Percentiles rank a stretch among this genome's conserved stretches.
Conservation (phyloP, 352 stramenopile genomes). For the Phytophthora brassicae region DNA sequence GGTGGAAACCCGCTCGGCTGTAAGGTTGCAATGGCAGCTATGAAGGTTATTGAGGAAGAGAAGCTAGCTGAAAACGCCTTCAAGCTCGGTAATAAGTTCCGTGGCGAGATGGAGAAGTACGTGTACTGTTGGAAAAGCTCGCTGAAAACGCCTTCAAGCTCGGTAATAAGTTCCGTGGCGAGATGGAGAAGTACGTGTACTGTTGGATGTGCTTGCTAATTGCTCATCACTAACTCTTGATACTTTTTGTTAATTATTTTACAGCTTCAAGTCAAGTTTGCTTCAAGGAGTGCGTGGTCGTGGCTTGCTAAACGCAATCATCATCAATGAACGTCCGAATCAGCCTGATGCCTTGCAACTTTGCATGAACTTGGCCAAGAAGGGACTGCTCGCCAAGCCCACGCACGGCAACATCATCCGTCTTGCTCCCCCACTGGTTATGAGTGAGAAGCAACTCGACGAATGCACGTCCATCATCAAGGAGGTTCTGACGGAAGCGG, state of each 20-base stretch:
- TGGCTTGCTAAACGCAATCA: slow-evolving; percentile 98
- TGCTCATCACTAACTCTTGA: slow-evolving; percentile 11
- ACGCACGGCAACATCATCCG: slow-evolving; percentile 99
- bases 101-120: slow-evolving; percentile 82
- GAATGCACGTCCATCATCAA: slow-evolving; percentile 89
- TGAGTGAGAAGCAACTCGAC: slow-evolving; percentile 93
- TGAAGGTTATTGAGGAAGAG: slow-evolving; percentile 94
- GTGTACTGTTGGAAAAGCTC: slow-evolving; percentile 83
- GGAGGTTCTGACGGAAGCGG: slow-evolving; percentile 62
- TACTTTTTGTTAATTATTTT: background rate
- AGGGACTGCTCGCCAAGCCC: slow-evolving; percentile 95
- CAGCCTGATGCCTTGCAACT: slow-evolving; percentile 93
- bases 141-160: slow-evolving; percentile 93
- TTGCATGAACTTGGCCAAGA: slow-evolving; percentile 94
- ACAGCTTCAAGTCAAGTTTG: slow-evolving; percentile 61
- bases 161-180: slow-evolving; percentile 91
- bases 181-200: slow-evolving; percentile 74
- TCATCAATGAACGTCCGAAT: slow-evolving; percentile 93
- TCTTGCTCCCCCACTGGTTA: slow-evolving; percentile 95
- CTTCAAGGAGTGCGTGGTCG: slow-evolving; percentile 91
- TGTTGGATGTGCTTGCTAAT: background rate
- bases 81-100: slow-evolving; percentile 93
- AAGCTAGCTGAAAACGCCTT: slow-evolving; percentile 94
- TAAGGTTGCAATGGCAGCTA: slow-evolving; percentile 96
- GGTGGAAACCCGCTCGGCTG: slow-evolving; percentile 97